Evolutionary conservation across 495 filamentous ascomycete species (phyloP), one percentile per base, ranked within the genome.

Genomic region (Xylaria venustula): DNA sequence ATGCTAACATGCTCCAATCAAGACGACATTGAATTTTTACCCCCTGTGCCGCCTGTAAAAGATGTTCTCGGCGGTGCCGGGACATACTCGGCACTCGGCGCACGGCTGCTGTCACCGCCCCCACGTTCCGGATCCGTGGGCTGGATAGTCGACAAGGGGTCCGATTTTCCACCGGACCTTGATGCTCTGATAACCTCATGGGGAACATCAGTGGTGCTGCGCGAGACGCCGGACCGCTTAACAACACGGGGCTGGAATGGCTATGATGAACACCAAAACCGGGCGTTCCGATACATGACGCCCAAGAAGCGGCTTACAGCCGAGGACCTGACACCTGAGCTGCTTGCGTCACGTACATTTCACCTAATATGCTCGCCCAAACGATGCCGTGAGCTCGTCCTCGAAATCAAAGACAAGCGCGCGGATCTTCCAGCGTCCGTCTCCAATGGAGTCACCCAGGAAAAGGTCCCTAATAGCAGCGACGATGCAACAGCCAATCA

Each of bases 181-280:
- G 81, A 85, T 47, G 67, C 79, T 12, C 75, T 79, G 4, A 84
- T 98, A 61, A 70, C 80, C 25, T 77, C 81, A 20, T 96, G 94
- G 90, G 76, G 84, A 14, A 96, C 92, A 7, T 81, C 83, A 5
- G 87, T 85, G 51, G 58, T 88, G 15, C 77, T 96, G 56, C 83
- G 93, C 32, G 77, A 85, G 51, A 84, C 88, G 12, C 81, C 81
- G 7, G 70, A 82, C 2, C 83, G 91, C 32, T 75, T 90, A 14
- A 98, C 93, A 12, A 98, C 94, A 0, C 85, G 91, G 23, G 93
- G 89, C 30, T 97, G 90, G 88, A 98, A 98, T 69, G 88, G 89
- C 54, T 98, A 97, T 72, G 83, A 75, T 46, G 64, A 77, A 41
- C 75, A 77, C 59, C 70, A 78, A 57, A 72, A 76, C 59, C 75